Conservation (phyloP, 2,329 filamentous ascomycete species). For the Pseudogymnoascus sp. region DNA sequence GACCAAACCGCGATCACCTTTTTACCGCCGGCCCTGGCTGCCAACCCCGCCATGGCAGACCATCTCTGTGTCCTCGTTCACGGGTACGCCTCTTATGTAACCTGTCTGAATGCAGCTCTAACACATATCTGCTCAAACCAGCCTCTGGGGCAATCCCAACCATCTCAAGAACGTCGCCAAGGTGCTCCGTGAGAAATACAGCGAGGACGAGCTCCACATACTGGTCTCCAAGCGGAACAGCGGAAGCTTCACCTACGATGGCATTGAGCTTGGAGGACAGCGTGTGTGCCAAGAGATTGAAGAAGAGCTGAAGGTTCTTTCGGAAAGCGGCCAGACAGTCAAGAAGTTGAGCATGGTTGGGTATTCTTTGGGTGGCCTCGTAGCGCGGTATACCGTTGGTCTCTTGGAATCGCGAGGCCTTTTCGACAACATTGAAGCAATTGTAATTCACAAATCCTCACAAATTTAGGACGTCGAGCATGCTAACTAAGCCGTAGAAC, state of each 20-base stretch:
- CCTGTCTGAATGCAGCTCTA: neutral
- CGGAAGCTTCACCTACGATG: conserved; percentile 66
- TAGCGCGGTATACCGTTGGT: conserved; percentile 81
- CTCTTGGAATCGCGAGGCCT: conserved; percentile 74
- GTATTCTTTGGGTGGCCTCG: conserved; percentile 82
- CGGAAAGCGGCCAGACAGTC: conserved; percentile 61
- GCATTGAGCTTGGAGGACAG: conserved; percentile 62
- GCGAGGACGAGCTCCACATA: conserved; percentile 60
- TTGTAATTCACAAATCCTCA: conserved; percentile 42
- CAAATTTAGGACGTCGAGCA: neutral
- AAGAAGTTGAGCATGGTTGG: conserved; percentile 80
- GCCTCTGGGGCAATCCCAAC: conserved; percentile 74
- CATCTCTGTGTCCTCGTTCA: conserved; percentile 76
- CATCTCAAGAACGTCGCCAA: conserved; percentile 66
- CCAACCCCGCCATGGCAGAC: conserved; percentile 39
- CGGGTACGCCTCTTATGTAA: conserved; percentile 36
- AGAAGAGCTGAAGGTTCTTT: conserved; percentile 52
- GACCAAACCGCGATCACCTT: neutral
- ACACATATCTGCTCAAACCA: conserved; percentile 18
- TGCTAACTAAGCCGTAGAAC: conserved; percentile 47
- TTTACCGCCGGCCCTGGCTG: neutral
- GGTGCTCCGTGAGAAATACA: conserved; percentile 53
- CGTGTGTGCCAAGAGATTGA: conserved; percentile 62
- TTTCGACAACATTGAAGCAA: conserved; percentile 71
- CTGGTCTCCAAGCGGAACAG: conserved; percentile 67